Conservation (phyloP, 2,329 filamentous ascomycete genomes). For the Knoxdaviesia proteae region DNA sequence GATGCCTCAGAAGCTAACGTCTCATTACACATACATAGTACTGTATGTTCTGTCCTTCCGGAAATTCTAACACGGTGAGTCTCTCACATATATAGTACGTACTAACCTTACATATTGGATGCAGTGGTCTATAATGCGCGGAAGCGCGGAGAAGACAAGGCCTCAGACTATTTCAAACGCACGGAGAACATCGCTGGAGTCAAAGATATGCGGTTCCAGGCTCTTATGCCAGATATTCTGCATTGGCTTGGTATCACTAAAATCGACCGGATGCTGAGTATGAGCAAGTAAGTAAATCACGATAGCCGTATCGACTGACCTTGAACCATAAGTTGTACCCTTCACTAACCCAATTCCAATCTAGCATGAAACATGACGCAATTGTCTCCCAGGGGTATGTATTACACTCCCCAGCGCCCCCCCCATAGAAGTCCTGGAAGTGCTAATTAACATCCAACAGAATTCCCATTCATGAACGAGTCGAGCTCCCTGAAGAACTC, state of each 20-base stretch:
- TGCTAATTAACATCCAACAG: constrained; percentile 16
- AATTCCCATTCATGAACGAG: constrained; percentile 71
- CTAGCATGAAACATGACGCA: constrained; percentile 75
- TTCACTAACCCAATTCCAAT: constrained; percentile 2
- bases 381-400: constrained; percentile 61
- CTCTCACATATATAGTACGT: too few relatives aligned
- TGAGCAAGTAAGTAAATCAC: constrained; percentile 60
- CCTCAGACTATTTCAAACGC: constrained; percentile 85
- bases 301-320: constrained; percentile 1
- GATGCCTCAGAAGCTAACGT: too few relatives aligned
- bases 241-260: constrained; percentile 98
- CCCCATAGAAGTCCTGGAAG: constrained; percentile 1
- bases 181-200: constrained; percentile 98
- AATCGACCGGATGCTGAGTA: constrained; percentile 95
- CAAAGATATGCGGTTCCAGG: constrained; percentile 94
- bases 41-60: too few relatives aligned
- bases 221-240: constrained; percentile 90
- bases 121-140: constrained; percentile 54
- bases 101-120: neutral
- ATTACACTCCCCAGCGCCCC: constrained; percentile 1
- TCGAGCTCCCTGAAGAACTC: constrained; percentile 82
- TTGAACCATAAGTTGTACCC: neutral
- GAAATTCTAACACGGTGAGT: too few relatives aligned
- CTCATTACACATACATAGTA: too few relatives aligned
- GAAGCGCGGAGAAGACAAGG: constrained; percentile 59